phyloP scores from a whole-genome alignment of 2,329 filamentous ascomycete genomes.

The Xylaria sp. region DNA sequence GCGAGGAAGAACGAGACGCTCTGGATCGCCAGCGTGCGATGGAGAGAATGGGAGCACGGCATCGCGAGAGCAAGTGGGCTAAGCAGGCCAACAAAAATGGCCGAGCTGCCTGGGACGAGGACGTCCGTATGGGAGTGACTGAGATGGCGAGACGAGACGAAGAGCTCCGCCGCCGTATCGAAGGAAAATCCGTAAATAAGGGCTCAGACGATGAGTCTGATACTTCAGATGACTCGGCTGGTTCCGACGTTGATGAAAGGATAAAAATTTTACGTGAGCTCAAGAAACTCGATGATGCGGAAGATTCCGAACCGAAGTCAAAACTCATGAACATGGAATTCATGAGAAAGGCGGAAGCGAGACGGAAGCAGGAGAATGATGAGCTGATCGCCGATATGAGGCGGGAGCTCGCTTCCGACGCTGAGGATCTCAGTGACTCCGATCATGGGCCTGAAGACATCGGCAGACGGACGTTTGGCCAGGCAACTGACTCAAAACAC shows the following conservation, averaged over 20 bases:
- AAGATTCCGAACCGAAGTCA: constrained; percentile 66
- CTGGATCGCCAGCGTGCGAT: constrained; percentile 80
- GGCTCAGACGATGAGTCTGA: constrained; percentile 49
- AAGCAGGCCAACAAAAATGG: constrained; percentile 84
- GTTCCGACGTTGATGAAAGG: constrained; percentile 64
- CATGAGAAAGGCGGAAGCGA: constrained; percentile 88
- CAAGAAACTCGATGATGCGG: constrained; percentile 56
- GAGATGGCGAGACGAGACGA: constrained; percentile 87
- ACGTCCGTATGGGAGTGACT: constrained; percentile 78
- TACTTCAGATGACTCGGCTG: constrained; percentile 65
- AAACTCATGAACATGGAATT: constrained; percentile 88
- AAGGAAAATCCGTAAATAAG: constrained; percentile 65
- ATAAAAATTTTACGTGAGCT: constrained; percentile 60
- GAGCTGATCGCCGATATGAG: constrained; percentile 76
- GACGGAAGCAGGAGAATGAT: constrained; percentile 82
- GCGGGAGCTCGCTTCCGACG: constrained; percentile 74
- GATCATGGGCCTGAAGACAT: constrained; percentile 66
- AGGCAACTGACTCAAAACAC: constrained; percentile 49
- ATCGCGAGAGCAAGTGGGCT: constrained; percentile 91
- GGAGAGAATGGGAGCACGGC: constrained; percentile 85
- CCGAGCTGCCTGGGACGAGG: constrained; percentile 87
- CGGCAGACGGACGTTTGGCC: constrained; percentile 77
- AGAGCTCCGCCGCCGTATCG: constrained; percentile 81
- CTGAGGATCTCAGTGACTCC: constrained; percentile 59
- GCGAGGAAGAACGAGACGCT: constrained; percentile 71